Base-by-base conservation (phyloP, 2,329 filamentous ascomycete species). In the Metarhizium robertsii region DNA sequence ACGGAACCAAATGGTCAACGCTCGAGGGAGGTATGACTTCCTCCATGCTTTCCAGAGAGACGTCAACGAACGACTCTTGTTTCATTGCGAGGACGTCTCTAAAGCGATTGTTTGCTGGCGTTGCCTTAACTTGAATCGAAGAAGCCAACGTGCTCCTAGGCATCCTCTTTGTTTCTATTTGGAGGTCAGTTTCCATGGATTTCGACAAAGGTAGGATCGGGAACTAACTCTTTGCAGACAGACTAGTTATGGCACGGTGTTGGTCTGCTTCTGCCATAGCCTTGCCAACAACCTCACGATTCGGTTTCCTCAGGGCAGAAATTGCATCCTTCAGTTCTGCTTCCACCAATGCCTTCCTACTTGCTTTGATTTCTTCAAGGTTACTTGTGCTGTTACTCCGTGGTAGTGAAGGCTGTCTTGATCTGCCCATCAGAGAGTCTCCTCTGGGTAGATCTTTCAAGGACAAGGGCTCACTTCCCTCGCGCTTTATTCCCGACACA, bases 271-370 rank as follows among this genome's bases (percentile, higher is more conserved):
- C 86, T 3, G 80, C 82, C 55, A 88, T 76, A 42, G 83, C 79
- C 62, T 84, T 85, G 36, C 84, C 83, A 13, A 85, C 86, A 45
- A 87, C 75, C 25, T 82, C 79, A 49, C 89, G 81, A 63, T 92
- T 91, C 1, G 89, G 89, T 68, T 85, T 90, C 66, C 87, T 85
- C 46, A 92, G 68, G 10, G 84, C 80, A 6, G 80, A 81, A 52
- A 94, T 92, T 8, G 89, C 89, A 57, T 89, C 81, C 61, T 83
- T 81, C 38, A 92, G 70, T 64, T 91, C 85, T 32, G 84, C 81
- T 50, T 90, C 83, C 2, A 90, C 78, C 25, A 80, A 71, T 2
- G 84, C 85, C 65, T 86, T 86, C 67, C 83, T 87, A 62, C 75
- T 82, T 36, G 80, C 76, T 68, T 81, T 88, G 1, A 73, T 67